These are phyloP conservation scores for Paxillus rubicundulus DNA, from an alignment of 768 basidiomycete genomes.

Conservation along the genomic window DNA sequence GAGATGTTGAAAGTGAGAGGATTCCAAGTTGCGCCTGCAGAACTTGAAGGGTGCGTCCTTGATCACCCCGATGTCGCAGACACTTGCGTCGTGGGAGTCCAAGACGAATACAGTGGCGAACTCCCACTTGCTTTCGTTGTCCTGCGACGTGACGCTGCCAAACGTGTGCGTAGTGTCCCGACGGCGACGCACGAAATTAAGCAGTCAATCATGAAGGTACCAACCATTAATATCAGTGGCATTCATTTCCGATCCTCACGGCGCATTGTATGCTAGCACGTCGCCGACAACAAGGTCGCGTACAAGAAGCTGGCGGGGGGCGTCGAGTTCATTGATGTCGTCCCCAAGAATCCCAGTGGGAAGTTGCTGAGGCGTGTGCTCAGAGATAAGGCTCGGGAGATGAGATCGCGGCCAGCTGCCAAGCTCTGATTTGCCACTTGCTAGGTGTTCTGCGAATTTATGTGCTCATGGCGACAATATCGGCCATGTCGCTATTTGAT, in stretches of 20 bases:
- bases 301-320: constrained; percentile 66
- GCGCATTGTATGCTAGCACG: constrained; percentile 39
- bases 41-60: constrained; percentile 64
- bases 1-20: constrained; percentile 47
- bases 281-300: constrained; percentile 53
- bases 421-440: constrained; percentile 24
- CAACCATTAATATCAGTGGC: no score
- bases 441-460: no score
- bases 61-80: constrained; percentile 59
- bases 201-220: constrained; percentile 54
- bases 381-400: constrained; percentile 45
- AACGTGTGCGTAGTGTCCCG: constrained; percentile 32
- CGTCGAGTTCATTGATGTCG: constrained; percentile 56
- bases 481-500: no score
- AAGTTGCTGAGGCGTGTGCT: constrained; percentile 58
- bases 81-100: constrained; percentile 64
- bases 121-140: constrained; percentile 71
- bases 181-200: constrained; percentile 36
- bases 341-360: constrained; percentile 74
- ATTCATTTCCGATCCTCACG: no score
- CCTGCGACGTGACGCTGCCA: constrained; percentile 39
- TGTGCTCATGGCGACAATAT: no score
- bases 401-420: constrained; percentile 7
- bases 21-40: constrained; percentile 61
- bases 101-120: constrained; percentile 62